Conservation (phyloP, 176 grass and related monocot genomes). For the Musa itinerans region DNA sequence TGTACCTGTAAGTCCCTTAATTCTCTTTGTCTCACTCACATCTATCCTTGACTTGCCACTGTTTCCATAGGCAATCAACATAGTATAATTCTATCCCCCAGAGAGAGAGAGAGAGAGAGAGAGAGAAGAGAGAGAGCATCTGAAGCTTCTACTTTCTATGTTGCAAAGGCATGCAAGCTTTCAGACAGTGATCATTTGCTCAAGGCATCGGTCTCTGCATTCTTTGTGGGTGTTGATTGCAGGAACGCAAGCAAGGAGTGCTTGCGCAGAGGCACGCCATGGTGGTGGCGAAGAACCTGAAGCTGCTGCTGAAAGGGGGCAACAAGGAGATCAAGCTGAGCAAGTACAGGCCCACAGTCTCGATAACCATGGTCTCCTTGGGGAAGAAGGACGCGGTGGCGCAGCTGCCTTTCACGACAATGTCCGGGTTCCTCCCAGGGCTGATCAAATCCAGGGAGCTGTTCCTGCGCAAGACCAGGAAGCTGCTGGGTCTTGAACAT, state of each 20-base stretch:
- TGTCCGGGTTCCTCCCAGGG: constrained; percentile 40
- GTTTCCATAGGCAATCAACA: neutral
- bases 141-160: no score
- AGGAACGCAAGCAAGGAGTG: constrained; percentile 54
- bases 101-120: no score
- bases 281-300: constrained; percentile 55
- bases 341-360: constrained; percentile 41
- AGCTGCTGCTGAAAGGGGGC: constrained; percentile 34
- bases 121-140: no score
- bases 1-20: constrained; percentile 12
- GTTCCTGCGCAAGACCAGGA: constrained; percentile 44
- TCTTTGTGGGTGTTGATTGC: neutral
- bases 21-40: neutral
- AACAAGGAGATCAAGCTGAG: constrained; percentile 36
- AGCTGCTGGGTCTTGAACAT: constrained; percentile 37
- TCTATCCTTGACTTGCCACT: neutral
- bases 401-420: constrained; percentile 57
- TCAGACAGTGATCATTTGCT: neutral
- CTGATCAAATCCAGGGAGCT: constrained; percentile 41
- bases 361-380: constrained; percentile 31
- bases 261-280: constrained; percentile 51
- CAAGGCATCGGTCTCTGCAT: neutral
- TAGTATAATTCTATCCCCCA: no score
- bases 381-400: constrained; percentile 49
- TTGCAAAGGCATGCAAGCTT: no score